phyloP scores from a whole-genome alignment of 305 asterid species.

The Rubia occidens region DNA sequence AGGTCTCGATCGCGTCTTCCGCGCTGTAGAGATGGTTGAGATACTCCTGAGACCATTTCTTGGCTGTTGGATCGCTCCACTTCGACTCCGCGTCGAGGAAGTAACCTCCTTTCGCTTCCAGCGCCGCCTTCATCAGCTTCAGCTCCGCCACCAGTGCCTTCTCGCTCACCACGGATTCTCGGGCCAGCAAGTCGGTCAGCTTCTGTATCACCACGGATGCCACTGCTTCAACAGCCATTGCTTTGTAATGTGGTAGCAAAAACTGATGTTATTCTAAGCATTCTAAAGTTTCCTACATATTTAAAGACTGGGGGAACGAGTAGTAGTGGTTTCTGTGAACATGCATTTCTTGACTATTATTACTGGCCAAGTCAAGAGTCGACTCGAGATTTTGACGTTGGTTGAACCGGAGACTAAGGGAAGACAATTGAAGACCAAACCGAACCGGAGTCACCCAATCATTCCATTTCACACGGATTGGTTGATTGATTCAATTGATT shows the following conservation, averaged over 20 bases:
- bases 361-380: not conserved
- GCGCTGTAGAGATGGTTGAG: constrained; percentile 24
- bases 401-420: not conserved
- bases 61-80: not conserved
- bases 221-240: constrained; percentile 32
- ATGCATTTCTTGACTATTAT: not conserved
- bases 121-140: constrained; percentile 15
- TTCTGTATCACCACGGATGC: constrained; percentile 35
- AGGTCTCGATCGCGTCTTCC: constrained; percentile 38
- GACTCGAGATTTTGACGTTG: not conserved
- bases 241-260: no score
- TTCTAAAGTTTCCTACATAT: not conserved
- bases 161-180: constrained; percentile 19
- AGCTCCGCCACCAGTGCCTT: constrained; percentile 14
- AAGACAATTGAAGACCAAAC: no score
- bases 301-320: not conserved
- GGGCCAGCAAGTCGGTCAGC: constrained; percentile 23
- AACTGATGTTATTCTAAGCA: not conserved
- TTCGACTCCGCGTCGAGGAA: constrained; percentile 16
- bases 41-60: constrained; percentile 16
- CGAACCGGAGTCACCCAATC: no score
- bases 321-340: not conserved
- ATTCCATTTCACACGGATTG: not conserved
- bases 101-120: constrained; percentile 14
- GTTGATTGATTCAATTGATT: not conserved